A percentile compares a stretch with the other conserved stretches of the same genome.
Evolutionary conservation across 345 rosid genomes (phyloP).

Genomic region (Eucalyptus cloeziana): DNA sequence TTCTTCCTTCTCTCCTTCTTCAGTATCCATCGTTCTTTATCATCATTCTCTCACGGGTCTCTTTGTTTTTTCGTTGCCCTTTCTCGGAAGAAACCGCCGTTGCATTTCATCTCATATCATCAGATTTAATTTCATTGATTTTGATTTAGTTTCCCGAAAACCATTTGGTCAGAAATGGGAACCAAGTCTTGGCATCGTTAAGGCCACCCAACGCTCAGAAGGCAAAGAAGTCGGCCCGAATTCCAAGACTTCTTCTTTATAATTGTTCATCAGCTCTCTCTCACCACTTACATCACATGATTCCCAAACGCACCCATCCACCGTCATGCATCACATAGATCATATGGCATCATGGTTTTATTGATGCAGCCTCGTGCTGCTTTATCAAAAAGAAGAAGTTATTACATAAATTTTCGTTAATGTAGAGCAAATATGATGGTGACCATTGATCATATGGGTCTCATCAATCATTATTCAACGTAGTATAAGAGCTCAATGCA

Average conservation of each 20-base stretch:
- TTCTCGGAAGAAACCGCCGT: too few relatives aligned
- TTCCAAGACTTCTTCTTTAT: too few relatives aligned
- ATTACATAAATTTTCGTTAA: not conserved
- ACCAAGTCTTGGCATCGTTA: not conserved
- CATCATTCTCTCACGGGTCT: too few relatives aligned
- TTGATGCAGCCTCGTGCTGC: not conserved
- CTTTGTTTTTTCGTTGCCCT: too few relatives aligned
- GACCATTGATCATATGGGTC: not conserved
- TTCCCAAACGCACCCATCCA: not conserved
- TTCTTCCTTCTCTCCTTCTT: too few relatives aligned
- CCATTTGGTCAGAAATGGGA: rapidly evolving
- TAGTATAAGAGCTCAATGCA: not conserved
- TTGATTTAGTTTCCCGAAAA: not conserved
- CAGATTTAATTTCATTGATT: too few relatives aligned
- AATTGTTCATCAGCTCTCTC: not conserved
- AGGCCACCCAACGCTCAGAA: not conserved
- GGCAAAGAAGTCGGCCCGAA: too few relatives aligned
- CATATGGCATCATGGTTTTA: not conserved
- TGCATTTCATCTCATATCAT: too few relatives aligned
- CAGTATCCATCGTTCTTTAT: too few relatives aligned
- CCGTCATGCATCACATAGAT: not conserved
- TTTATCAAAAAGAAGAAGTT: not conserved
- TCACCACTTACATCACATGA: not conserved
- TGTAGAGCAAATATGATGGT: rapidly evolving
- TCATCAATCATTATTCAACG: not conserved